Evolutionary conservation across 225 moss, liverwort and hornwort genomes (phyloP).

Genomic region (Marchantia polymorpha): DNA sequence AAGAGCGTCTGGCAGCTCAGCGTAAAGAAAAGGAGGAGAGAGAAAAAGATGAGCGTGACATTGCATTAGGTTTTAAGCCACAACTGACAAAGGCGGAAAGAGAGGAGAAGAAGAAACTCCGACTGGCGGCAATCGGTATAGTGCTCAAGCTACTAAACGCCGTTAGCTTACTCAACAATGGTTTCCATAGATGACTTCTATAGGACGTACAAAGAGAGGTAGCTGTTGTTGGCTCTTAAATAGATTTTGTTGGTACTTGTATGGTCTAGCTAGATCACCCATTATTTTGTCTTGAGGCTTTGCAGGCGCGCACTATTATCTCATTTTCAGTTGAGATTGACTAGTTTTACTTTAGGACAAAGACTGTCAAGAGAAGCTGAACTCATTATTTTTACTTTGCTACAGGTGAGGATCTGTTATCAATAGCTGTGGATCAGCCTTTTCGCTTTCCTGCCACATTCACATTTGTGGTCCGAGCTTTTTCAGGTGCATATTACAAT

Average conservation of each 20-base stretch:
- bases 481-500: conserved; percentile 58
- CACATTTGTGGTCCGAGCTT: conserved; percentile 96
- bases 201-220: no score
- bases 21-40: conserved; percentile 60
- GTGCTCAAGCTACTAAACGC: not conserved
- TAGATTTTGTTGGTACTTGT: no score
- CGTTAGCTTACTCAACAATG: not conserved
- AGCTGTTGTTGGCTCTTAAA: no score
- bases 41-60: conserved; percentile 62
- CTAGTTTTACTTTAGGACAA: not conserved
- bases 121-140: conserved; percentile 90
- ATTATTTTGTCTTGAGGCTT: no score
- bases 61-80: conserved; percentile 64
- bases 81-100: conserved; percentile 72
- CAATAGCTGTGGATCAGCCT: conserved; percentile 91
- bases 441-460: conserved; percentile 99
- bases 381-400: no score
- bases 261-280: no score
- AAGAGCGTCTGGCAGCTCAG: conserved; percentile 86
- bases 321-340: not conserved
- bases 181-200: not conserved
- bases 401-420: conserved; percentile 91
- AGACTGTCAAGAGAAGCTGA: not conserved
- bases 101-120: conserved; percentile 80
- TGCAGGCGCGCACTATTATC: not conserved